Evolutionary conservation across 331 rosid species (phyloP), one percentile per base, ranked within the genome.

Genomic region (Saraca asoca): DNA sequence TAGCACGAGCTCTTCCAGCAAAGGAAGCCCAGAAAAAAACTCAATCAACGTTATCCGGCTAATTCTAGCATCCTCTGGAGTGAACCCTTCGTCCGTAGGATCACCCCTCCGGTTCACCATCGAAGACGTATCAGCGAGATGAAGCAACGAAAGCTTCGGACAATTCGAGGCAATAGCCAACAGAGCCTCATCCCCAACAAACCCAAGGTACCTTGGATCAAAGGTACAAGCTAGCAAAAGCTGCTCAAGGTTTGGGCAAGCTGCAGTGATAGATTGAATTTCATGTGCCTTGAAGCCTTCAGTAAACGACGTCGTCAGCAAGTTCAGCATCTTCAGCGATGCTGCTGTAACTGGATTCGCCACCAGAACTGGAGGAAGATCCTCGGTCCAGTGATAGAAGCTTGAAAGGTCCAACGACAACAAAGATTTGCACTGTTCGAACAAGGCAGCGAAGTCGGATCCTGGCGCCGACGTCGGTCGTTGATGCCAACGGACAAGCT

Each of bases 331-430:
- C 12, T 86, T 79, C 33, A 94, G 83, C 12, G 89, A 84, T 0
- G 75, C 69, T 4, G 97, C 86, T 6, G 82, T 57, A 12, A 12
- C 7, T 1, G 82, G 85, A 20, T 82, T 71, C 0, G 81, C 82
- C 5, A 67, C n/a, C 0, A 94, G 79, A 37, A 86, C 88, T 10
- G 97, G 95, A 4, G 91, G 87, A 62, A 94, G 83, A 48, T 94
- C 97, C 59, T 94, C 97, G 13, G 91, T 81, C 88, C 91, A 88
- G 87, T 87, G 89, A 73, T 90, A 93, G 85, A 88, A 93, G 45
- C 85, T 71, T 11, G 98, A 90, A 12, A 90, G 74, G 79, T 94
- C 97, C 48, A 94, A 80, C 8, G 93, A 81, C 13, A 78, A 37
- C 2, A 90, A 82, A 1, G 81, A 62, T 20, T 51, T 75, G 65